These are phyloP conservation scores for Ogataea nakhonphanomensis DNA, from an alignment of 805 yeast species.

Conservation along the genomic window DNA sequence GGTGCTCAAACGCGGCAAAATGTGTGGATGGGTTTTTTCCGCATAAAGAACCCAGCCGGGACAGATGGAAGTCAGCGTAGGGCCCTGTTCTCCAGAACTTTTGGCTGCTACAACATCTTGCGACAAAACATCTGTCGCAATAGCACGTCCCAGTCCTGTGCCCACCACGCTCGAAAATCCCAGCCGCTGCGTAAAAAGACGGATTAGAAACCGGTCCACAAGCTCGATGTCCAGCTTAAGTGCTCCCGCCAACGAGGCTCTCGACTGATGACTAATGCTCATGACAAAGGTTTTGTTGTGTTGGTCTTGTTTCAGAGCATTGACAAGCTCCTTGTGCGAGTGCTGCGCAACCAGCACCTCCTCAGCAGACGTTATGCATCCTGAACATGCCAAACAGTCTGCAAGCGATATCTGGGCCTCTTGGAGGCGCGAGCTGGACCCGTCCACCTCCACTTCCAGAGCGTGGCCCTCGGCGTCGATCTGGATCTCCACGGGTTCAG, in stretches of 20 bases:
- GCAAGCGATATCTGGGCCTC: conserved; percentile 86
- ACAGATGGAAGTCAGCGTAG: conserved; percentile 70
- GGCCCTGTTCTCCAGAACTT: conserved; percentile 31
- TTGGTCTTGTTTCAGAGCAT: conserved; percentile 41
- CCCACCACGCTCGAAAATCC: conserved; percentile 80
- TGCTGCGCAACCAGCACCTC: conserved; percentile 89
- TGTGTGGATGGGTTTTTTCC: conserved; percentile 89
- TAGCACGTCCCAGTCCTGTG: conserved; percentile 72
- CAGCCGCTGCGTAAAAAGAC: conserved; percentile 55
- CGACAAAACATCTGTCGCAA: conserved; percentile 52
- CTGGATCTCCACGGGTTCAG: conserved; percentile 48
- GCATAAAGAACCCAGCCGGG: conserved; percentile 98
- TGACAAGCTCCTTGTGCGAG: conserved; percentile 74
- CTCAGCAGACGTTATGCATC: conserved; percentile 97
- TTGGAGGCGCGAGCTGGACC: conserved; percentile 47
- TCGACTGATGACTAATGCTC: conserved; percentile 80
- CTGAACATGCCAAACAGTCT: conserved; percentile 95
- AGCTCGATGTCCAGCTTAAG: conserved; percentile 47
- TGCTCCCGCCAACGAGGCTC: conserved; percentile 78
- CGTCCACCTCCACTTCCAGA: conserved; percentile 63
- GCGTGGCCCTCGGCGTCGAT: conserved; percentile 58
- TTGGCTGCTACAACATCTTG: conserved; percentile 33
- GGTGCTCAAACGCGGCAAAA: conserved; percentile 64
- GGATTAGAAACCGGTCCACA: conserved; percentile 59
- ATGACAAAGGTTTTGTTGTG: conserved; percentile 54